phyloP scores from a whole-genome alignment of 2,329 filamentous ascomycete species.

The Arthrobotrys iridis region DNA sequence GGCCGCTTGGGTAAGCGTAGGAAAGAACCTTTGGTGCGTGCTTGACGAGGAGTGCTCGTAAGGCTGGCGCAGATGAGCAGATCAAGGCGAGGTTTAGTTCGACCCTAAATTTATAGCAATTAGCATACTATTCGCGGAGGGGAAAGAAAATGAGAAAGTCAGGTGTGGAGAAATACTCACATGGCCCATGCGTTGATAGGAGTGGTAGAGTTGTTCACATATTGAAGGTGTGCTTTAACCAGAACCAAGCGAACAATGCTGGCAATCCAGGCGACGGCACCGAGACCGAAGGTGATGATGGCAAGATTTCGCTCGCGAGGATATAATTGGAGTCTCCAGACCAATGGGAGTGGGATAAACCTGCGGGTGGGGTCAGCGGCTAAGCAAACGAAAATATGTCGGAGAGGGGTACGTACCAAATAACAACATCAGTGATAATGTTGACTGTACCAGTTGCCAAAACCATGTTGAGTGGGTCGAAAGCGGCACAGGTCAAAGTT shows the following conservation, averaged over 20 bases:
- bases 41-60: conserved; percentile 49
- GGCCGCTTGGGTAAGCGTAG: conserved; percentile 43
- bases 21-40: conserved; percentile 53
- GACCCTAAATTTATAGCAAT: conserved; percentile 35
- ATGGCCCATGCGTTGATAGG: conserved; percentile 52
- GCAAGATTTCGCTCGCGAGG: conserved; percentile 49
- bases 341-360: conserved; percentile 52
- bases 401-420: conserved; percentile 41
- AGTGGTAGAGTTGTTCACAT: conserved; percentile 50
- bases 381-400: conserved; percentile 15
- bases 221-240: conserved; percentile 30
- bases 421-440: conserved; percentile 52
- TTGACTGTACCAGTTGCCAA: conserved; percentile 45
- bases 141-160: conserved; percentile 3
- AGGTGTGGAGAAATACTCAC: conserved; percentile 47
- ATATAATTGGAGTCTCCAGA: conserved; percentile 54
- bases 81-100: conserved; percentile 53
- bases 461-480: conserved; percentile 30
- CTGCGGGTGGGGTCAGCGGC: conserved; percentile 42
- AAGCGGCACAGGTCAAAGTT: conserved; percentile 33
- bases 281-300: conserved; percentile 52
- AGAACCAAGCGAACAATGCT: conserved; percentile 43
- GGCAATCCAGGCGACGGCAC: conserved; percentile 52
- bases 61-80: conserved; percentile 51
- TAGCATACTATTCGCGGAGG: conserved; percentile 13